phyloP scores from a whole-genome alignment of 805 yeast species.

The Monosporozyma siamensis region DNA sequence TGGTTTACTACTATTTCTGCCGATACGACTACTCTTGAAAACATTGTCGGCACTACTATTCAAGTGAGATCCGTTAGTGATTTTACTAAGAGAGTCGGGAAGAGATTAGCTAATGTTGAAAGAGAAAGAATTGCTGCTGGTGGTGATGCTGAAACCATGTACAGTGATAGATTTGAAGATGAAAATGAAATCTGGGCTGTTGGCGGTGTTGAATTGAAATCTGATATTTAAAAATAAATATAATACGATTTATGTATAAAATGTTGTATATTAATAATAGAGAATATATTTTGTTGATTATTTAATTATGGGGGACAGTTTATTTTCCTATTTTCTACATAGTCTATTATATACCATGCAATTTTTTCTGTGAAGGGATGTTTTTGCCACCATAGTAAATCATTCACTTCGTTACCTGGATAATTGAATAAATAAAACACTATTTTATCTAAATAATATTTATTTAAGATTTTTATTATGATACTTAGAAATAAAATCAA shows the following conservation, averaged over 20 bases:
- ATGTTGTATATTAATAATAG: conserved; percentile 1
- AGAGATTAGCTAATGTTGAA: conserved; percentile 75
- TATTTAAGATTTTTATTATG: neutral
- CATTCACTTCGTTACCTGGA: conserved; percentile 11
- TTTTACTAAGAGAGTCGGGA: conserved; percentile 84
- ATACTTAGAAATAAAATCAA: neutral
- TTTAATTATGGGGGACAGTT: too few relatives aligned
- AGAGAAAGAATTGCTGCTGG: conserved; percentile 83
- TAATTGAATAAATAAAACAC: conserved; percentile 13
- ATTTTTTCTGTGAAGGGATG: conserved; percentile 13
- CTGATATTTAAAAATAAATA: conserved; percentile 14
- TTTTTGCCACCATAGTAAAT: conserved; percentile 26
- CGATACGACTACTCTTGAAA: conserved; percentile 21
- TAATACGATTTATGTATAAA: neutral
- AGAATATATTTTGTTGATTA: too few relatives aligned
- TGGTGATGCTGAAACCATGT: conserved; percentile 80
- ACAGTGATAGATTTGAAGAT: conserved; percentile 78
- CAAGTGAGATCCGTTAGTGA: conserved; percentile 74
- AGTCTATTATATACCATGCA: conserved; percentile 21
- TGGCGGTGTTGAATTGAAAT: conserved; percentile 50
- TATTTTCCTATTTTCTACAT: conserved; percentile 4
- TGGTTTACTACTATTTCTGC: conserved; percentile 50
- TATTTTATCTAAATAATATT: conserved; percentile 1
- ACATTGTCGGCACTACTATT: conserved; percentile 39
- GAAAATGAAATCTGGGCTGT: conserved; percentile 83